Conservation (phyloP, 805 yeast species). For the Lipomyces orientalis region DNA sequence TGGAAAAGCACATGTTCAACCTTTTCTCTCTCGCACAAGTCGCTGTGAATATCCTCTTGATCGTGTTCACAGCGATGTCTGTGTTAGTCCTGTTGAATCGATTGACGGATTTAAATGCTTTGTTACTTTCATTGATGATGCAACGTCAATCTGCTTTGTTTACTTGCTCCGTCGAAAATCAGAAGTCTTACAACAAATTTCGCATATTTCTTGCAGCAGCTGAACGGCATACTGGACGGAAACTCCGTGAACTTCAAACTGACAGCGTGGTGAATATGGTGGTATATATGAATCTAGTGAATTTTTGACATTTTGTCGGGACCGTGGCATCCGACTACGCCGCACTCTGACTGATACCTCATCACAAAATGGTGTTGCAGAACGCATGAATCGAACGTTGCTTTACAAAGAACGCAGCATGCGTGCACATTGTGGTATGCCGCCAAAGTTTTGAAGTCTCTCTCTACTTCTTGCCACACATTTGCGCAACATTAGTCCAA, state of each 20-base stretch:
- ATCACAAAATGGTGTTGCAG: not conserved
- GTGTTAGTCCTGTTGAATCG: not conserved
- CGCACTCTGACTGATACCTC: not conserved
- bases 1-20: not conserved
- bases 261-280: conserved; percentile 1
- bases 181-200: not conserved
- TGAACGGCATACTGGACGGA: conserved; percentile 2
- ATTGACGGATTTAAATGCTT: not conserved
- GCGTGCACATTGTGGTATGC: not conserved
- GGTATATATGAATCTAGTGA: not conserved
- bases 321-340: not conserved
- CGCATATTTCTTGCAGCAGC: not conserved
- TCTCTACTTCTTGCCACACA: not conserved
- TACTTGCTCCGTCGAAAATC: not conserved
- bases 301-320: conserved; percentile 4
- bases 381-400: not conserved
- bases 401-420: not conserved
- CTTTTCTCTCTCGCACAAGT: not conserved
- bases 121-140: conserved; percentile 5
- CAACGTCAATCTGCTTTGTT: not conserved
- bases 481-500: not conserved
- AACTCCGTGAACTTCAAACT: not conserved
- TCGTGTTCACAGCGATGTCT: not conserved
- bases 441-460: not conserved
- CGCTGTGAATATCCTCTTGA: not conserved